phyloP scores from a whole-genome alignment of 768 basidiomycete genomes.

The Punctularia strigosozonata region DNA sequence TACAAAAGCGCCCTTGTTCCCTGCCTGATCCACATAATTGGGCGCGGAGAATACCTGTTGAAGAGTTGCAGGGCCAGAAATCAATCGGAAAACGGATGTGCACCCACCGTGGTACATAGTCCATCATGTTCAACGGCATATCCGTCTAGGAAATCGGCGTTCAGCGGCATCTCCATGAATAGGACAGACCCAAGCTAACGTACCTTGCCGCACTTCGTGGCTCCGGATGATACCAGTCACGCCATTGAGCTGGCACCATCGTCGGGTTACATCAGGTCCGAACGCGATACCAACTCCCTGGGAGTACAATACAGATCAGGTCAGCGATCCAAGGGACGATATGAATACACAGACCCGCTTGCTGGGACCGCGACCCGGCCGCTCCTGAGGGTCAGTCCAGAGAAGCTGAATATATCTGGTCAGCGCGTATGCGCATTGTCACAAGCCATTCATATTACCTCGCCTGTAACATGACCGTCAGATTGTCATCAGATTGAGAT shows the following conservation, averaged over 20 bases:
- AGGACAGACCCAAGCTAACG: slow-evolving; percentile 10
- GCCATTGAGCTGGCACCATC: slow-evolving; percentile 81
- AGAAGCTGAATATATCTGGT: slow-evolving; percentile 42
- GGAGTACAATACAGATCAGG: slow-evolving; percentile 8
- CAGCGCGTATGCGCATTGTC: slow-evolving; percentile 3
- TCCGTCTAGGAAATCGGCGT: slow-evolving; percentile 62
- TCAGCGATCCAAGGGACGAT: slow-evolving; percentile 4
- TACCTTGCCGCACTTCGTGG: slow-evolving; percentile 92
- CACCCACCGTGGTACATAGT: slow-evolving; percentile 76
- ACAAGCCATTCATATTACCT: slow-evolving; percentile 31
- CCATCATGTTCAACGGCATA: slow-evolving; percentile 94
- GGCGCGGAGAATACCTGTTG: slow-evolving; percentile 84
- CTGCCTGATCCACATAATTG: slow-evolving; percentile 86
- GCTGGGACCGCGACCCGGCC: slow-evolving; percentile 85
- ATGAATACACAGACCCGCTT: slow-evolving; percentile 61
- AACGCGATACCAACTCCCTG: slow-evolving; percentile 94
- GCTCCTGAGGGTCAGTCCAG: slow-evolving; percentile 94
- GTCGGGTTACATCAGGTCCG: slow-evolving; percentile 85
- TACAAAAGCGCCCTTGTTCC: slow-evolving; percentile 89
- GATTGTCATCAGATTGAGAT: not conserved
- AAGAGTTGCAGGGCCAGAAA: slow-evolving; percentile 4
- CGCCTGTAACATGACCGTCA: slow-evolving; percentile 30
- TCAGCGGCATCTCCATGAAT: not conserved
- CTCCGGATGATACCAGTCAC: slow-evolving; percentile 86
- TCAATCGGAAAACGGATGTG: slow-evolving; percentile 5